Base-by-base conservation (phyloP, 2,329 filamentous ascomycete species). In the Botrytis medusae region DNA sequence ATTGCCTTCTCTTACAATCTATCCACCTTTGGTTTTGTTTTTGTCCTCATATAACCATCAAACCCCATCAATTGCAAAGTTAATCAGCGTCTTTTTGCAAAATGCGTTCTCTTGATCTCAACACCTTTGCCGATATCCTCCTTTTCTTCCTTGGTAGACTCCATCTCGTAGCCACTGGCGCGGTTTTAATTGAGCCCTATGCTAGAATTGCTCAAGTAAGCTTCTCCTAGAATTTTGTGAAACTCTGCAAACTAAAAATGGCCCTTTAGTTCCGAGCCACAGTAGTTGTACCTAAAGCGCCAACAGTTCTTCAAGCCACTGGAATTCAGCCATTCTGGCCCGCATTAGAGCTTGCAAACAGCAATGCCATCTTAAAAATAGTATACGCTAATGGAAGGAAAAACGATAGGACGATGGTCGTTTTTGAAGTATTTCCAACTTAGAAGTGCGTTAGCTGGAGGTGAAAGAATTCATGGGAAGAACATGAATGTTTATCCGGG, bases 351-450 rank as follows among this genome's bases (percentile, higher is more conserved):
- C 69, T 60, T 20, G 29, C 42, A 6, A 18, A 18, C 22, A 48
- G 37, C 32, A 83, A 4, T 77, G 77, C 60, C 14, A 51, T 71
- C 14, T 18, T 71, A 16, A 60, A 71, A 32, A 65, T 42, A 8
- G 60, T 71, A 32, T 7, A 57, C 20, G 69, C 69, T 5, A 71
- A 67, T 57, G 46, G 46, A 57, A 22, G 69, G 69, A 20, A 22
- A 22, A 1, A 20, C 37, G 9, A 18, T 64, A 22, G 60, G 69
- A 3, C 22, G 54, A 3, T 71, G 69, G 69, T 67, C 34, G 14
- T 64, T 71, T 6, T 64, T 71, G 9, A 42, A 40, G 16, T 54
- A 68, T 42, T 68, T 54, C 34, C 37, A 40, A 14, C 32, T 54
- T 22, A 25, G 37, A 8, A n/a, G 20, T 42, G 22, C 46, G 29